Base-by-base conservation (phyloP, 306 rosid genomes). In the Malus orientalis region DNA sequence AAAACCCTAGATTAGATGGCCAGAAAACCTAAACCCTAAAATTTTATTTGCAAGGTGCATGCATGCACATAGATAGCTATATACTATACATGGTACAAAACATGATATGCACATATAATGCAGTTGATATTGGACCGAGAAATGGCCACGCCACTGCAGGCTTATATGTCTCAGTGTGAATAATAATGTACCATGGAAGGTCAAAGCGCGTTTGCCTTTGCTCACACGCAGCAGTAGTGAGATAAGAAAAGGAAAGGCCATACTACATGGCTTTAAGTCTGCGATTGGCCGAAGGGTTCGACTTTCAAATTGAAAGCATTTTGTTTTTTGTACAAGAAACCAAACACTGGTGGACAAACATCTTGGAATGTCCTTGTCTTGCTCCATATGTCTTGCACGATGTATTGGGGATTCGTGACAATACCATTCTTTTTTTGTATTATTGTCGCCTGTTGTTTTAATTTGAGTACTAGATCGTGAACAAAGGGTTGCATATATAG, bases 261-360 rank as follows among this genome's bases (percentile, higher is more conserved):
- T 70, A 33, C 33, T 45, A 15, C 30, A 42, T 22, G 42, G 59
- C 49, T 55, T 13, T 58, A 3, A 25, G 30, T 25, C 11, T 38
- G 13, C 42, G 49, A 70, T 45, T 58, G 62, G 25, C 16, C 15
- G 23, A 69, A 10, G 58, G 45, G 60, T 80, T 82, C 66, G 66
- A 27, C 36, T 61, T 61, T 2, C 33, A 61, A 32, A 32, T 32
- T 74, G 75, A 69, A 75, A 54, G 79, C 66, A 74, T 67, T 60
- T 49, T 54, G 49, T 78, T 77, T 25, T 74, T 66, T 74, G 66
- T 71, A 67, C 36, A 78, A 88, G 29, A 87, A 74, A 90, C 80
- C 85, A 81, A 74, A 3, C 85, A 75, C 81, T 74, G 78, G 9
- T 65, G 67, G 88, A 85, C 93, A 87, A 89, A 84, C 79, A 55